These are phyloP conservation scores for Salvia miltiorrhiza DNA, from an alignment of 257 asterid genomes.

Conservation along the genomic window DNA sequence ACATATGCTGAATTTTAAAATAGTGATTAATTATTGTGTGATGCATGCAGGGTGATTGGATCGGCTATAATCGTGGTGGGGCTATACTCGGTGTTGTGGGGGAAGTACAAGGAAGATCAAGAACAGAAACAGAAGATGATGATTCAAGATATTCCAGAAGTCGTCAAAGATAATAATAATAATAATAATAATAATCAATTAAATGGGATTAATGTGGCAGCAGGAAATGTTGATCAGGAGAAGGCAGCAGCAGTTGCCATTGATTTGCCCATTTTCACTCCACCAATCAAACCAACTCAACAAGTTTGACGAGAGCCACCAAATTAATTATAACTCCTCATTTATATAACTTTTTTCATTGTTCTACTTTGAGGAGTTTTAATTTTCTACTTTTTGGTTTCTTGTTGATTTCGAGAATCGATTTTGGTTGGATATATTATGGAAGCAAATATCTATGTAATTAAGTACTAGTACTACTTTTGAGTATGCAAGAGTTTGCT, in stretches of 20 bases:
- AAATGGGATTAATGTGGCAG: conserved; percentile 12
- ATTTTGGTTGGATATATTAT: conserved; percentile 21
- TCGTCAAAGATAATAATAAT: conserved; percentile 24
- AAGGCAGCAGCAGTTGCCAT: conserved; percentile 25
- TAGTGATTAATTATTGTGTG: no score
- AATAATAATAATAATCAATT: neutral
- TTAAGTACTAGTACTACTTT: conserved; percentile 4
- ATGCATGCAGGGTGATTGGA: conserved; percentile 55
- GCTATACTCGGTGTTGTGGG: conserved; percentile 58
- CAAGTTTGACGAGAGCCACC: conserved; percentile 20
- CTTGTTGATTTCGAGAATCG: conserved; percentile 8
- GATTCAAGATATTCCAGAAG: conserved; percentile 42
- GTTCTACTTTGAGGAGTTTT: neutral
- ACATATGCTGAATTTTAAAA: no score
- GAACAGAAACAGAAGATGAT: conserved; percentile 18
- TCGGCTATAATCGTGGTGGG: conserved; percentile 50
- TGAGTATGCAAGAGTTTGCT: conserved; percentile 6
- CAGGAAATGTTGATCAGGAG: neutral
- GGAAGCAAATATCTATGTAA: conserved; percentile 28
- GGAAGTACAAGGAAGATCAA: conserved; percentile 55
- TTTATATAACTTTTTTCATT: neutral
- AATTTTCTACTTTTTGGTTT: neutral
- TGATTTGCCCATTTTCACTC: conserved; percentile 22
- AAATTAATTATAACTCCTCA: neutral
- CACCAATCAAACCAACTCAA: conserved; percentile 21